phyloP scores from a whole-genome alignment of 352 stramenopile genomes.

The Globisporangium recalcitrans region DNA sequence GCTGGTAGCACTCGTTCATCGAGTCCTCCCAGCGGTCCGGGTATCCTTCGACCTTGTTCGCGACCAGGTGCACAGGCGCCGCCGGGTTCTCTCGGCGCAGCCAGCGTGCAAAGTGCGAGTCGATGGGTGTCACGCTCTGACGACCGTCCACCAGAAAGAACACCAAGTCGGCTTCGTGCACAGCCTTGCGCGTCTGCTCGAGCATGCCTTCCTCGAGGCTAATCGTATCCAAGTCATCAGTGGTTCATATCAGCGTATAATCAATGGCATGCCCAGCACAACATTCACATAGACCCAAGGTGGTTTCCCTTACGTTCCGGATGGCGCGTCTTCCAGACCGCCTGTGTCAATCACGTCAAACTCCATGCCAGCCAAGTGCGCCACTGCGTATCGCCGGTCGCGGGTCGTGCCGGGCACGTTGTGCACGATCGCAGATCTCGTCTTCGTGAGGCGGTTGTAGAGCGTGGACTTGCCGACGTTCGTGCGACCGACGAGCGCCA shows the following conservation, averaged over 20 bases:
- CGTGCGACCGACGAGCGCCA: slow-evolving; percentile 77
- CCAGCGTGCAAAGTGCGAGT: slow-evolving; percentile 77
- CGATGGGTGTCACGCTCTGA: slow-evolving; percentile 72
- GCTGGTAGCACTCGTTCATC: slow-evolving; percentile 72
- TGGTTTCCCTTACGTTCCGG: slow-evolving; percentile 28
- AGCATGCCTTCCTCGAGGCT: slow-evolving; percentile 77
- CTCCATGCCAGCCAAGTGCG: slow-evolving; percentile 59
- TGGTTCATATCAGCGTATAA: too few relatives aligned
- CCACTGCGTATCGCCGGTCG: slow-evolving; percentile 63
- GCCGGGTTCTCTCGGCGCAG: slow-evolving; percentile 52
- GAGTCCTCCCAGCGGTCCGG: slow-evolving; percentile 57
- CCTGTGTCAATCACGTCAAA: slow-evolving; percentile 83
- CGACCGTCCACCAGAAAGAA: slow-evolving; percentile 80
- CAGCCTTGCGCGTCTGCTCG: slow-evolving; percentile 60
- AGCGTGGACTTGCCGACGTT: slow-evolving; percentile 86
- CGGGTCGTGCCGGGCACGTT: slow-evolving; percentile 77
- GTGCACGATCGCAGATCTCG: slow-evolving; percentile 73
- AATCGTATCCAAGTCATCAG: background rate
- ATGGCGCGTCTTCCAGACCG: slow-evolving; percentile 65
- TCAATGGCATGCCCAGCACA: too few relatives aligned
- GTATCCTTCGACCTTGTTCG: slow-evolving; percentile 78
- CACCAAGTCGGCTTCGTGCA: slow-evolving; percentile 75
- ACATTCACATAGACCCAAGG: background rate
- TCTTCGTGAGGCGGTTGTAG: slow-evolving; percentile 81
- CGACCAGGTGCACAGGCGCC: slow-evolving; percentile 63